A percentile compares a stretch with the other conserved stretches of the same genome.
These are phyloP conservation scores for Pleurotus giganteus DNA, from an alignment of 768 basidiomycete genomes.

Conservation along the genomic window DNA sequence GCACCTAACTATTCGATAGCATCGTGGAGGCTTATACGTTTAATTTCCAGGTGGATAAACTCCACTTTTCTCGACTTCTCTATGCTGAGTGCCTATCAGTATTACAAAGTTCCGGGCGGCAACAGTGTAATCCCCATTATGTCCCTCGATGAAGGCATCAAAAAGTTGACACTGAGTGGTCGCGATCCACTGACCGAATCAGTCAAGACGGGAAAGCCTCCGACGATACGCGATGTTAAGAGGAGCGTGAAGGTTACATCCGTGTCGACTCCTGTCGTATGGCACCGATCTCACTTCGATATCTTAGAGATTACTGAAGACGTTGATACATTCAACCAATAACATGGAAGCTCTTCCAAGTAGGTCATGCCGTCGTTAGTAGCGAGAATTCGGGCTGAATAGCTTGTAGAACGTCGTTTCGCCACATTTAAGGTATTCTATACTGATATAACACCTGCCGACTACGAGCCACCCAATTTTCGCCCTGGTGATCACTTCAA, in stretches of 20 bases:
- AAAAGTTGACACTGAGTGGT: slow-evolving; percentile 45
- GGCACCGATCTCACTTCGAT: background rate
- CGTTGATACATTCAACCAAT: slow-evolving; percentile 72
- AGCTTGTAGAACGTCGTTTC: slow-evolving; percentile 62
- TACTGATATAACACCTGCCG: slow-evolving; percentile 70
- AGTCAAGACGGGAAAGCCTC: slow-evolving; percentile 55
- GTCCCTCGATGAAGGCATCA: slow-evolving; percentile 62
- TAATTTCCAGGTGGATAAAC: slow-evolving; percentile 65
- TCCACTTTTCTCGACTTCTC: background rate
- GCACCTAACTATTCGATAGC: slow-evolving; percentile 33
- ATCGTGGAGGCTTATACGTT: slow-evolving; percentile 89
- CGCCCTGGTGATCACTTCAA: slow-evolving; percentile 66
- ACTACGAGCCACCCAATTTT: slow-evolving; percentile 86
- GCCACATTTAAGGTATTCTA: slow-evolving; percentile 91
- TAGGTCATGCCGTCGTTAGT: slow-evolving; percentile 29
- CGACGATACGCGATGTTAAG: slow-evolving; percentile 81
- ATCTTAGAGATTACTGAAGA: slow-evolving; percentile 68
- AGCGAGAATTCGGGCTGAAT: slow-evolving; percentile 1
- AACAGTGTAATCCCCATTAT: slow-evolving; percentile 64
- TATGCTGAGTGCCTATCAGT: slow-evolving; percentile 38
- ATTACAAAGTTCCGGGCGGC: slow-evolving; percentile 64
- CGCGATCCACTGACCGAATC: slow-evolving; percentile 62
- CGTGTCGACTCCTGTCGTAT: background rate
- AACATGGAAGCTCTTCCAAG: slow-evolving; percentile 81
- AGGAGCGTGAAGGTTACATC: slow-evolving; percentile 79